Percentiles rank a stretch among this genome's conserved stretches.
Conservation (phyloP, 306 rosid genomes). For the Erythrophleum fordii region DNA sequence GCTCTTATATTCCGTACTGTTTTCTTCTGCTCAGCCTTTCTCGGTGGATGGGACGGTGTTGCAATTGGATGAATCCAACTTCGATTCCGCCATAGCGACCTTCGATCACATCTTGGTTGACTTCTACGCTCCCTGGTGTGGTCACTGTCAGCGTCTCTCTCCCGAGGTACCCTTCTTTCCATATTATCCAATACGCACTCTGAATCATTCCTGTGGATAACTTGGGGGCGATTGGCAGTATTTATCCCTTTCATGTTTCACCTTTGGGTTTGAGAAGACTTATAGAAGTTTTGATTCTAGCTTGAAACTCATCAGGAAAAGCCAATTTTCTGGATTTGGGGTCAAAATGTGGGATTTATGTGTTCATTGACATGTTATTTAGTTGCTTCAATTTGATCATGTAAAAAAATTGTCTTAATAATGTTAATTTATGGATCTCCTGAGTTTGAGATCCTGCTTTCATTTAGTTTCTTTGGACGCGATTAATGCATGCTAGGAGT, state of each 20-base stretch:
- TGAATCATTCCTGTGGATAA: background rate
- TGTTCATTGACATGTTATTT: background rate
- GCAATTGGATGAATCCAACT: slow-evolving; percentile 73
- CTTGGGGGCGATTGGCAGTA: background rate
- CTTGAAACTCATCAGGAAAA: slow-evolving; percentile 5
- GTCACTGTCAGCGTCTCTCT: slow-evolving; percentile 78
- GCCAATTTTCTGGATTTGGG: background rate
- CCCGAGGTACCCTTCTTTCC: slow-evolving; percentile 56
- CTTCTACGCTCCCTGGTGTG: slow-evolving; percentile 82
- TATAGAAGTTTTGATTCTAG: background rate
- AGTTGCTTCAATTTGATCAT: background rate
- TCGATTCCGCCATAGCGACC: slow-evolving; percentile 66
- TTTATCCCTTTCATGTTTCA: background rate
- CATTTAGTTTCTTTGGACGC: background rate
- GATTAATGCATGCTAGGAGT: slow-evolving; percentile 18
- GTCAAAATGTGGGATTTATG: background rate
- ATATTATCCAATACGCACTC: background rate
- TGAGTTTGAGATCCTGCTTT: background rate
- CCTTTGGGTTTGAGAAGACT: background rate
- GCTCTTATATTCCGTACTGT: background rate
- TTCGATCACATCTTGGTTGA: slow-evolving; percentile 66
- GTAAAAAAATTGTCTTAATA: background rate
- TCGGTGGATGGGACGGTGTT: slow-evolving; percentile 65
- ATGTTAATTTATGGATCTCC: slow-evolving; percentile 10
- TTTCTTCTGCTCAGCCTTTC: slow-evolving; percentile 42